Evolutionary conservation across 768 basidiomycete genomes (phyloP), one percentile per base, ranked within the genome.

Genomic region (Tricholoma flavovirens): DNA sequence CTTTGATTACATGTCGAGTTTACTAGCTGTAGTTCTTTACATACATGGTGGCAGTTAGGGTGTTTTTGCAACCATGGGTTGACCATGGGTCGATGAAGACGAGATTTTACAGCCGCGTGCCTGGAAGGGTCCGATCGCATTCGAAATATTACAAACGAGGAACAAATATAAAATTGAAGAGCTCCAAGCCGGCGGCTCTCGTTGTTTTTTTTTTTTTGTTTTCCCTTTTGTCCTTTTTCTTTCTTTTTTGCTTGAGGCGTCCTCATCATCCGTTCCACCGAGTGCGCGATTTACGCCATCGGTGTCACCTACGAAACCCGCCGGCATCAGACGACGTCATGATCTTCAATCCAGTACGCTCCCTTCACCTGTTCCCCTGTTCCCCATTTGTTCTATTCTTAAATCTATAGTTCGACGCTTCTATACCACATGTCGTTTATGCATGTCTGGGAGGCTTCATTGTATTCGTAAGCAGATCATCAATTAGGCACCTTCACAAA

Each of bases 401-500:
- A 10, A 26, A 26, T 42, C 6, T n/a, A 2, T 56, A 81, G 80
- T 83, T 88, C 66, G 82, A 86, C 58, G 80, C 85, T 21, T 82
- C 82, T 4, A 80, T 78, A 26, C 81, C 87, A 26, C 91, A 93
- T 71, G 78, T 94, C 61, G 77, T 81, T 52, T 93, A 92, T 75
- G 83, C 88, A 62, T 83, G 84, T 61, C 75, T 93, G 11, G 90
- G 90, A 17, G 88, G 83, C 22, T 94, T 94, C 67, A 81, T 92
- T 53, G 90, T 92, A 40, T 60, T 93, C 78, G 93, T 93, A 57
- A 54, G 70, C 62, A 12, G 50, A 53, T 12, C 36, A 26, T 30
- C 53, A 7, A 5, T 11, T 9, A 24, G 1, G 4, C 2, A n/a
- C n/a, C n/a, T n/a, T n/a, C n/a, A n/a, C 3, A n/a, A 21, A 17